Evolutionary conservation across 495 filamentous ascomycete species (phyloP).

Genomic region (Talaromyces stipitatus): DNA sequence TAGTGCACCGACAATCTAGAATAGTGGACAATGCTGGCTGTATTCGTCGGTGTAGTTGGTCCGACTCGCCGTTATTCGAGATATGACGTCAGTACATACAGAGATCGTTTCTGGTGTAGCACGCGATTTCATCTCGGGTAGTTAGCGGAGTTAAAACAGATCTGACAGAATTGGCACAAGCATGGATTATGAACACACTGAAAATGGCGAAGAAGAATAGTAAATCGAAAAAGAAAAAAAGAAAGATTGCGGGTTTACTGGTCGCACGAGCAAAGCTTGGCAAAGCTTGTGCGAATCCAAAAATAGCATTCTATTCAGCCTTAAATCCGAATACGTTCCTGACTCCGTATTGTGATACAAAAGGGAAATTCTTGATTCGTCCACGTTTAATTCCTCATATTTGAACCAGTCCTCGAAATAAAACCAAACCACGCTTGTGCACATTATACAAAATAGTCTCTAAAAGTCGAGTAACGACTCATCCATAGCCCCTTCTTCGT

Average conservation of each 20-base stretch:
- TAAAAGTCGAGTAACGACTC: not conserved
- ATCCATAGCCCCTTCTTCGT: constrained; percentile 15
- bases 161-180: too few species aligned
- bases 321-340: too few species aligned
- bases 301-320: not conserved
- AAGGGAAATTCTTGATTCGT: not conserved
- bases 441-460: not conserved
- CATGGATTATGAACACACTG: too few species aligned
- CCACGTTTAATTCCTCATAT: not conserved
- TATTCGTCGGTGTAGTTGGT: not conserved
- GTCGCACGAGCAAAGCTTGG: not conserved
- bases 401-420: not conserved
- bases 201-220: too few species aligned
- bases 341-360: too few species aligned
- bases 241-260: not conserved
- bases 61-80: not conserved
- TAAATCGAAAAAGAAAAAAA: not conserved
- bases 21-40: too few species aligned
- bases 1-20: too few species aligned
- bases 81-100: not conserved
- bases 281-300: not conserved
- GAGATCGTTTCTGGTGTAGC: too few species aligned
- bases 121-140: too few species aligned
- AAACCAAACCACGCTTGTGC: not conserved
- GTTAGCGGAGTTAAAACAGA: not conserved